Percentiles rank a stretch among this genome's conserved stretches.
Conservation (phyloP, 169 alveolate genomes). For the Blepharisma undulans region DNA sequence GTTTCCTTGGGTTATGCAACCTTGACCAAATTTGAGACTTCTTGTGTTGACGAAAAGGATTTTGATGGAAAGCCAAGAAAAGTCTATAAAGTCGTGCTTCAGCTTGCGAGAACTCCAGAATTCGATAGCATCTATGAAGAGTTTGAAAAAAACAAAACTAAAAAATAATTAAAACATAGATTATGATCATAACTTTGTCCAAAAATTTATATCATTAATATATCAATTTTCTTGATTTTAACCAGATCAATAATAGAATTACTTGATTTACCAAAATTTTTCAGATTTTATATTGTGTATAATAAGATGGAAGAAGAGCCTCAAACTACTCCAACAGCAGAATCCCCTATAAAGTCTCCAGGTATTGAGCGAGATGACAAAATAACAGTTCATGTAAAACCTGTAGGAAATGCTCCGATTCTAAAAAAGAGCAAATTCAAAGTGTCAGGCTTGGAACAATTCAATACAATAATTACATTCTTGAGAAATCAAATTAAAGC, state of each 20-base stretch:
- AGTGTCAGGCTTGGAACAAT: not conserved
- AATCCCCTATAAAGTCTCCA: not conserved
- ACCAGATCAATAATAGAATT: not conserved
- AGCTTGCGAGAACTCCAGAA: not conserved
- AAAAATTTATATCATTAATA: too few species aligned
- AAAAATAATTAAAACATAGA: not conserved
- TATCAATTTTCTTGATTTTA: not conserved
- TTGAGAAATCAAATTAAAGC: not conserved
- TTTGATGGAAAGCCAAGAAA: not conserved
- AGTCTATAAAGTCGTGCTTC: not conserved
- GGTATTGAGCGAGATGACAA: slow-evolving; percentile 1
- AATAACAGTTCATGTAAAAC: slow-evolving; percentile 5
- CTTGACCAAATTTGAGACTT: slow-evolving; percentile 9
- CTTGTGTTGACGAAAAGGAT: not conserved
- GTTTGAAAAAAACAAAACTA: not conserved
- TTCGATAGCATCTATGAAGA: slow-evolving; percentile 14
- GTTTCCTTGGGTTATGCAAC: slow-evolving; percentile 27
- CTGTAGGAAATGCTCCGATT: slow-evolving; percentile 37
- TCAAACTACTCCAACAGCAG: not conserved
- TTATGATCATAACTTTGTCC: not conserved
- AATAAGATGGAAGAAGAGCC: not conserved
- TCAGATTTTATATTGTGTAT: too few species aligned
- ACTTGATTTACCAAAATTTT: too few species aligned
- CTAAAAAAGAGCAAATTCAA: slow-evolving; percentile 31
- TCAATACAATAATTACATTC: not conserved